These are phyloP conservation scores for Cyclanthera cordifolia DNA, from an alignment of 306 rosid species.

Conservation along the genomic window DNA sequence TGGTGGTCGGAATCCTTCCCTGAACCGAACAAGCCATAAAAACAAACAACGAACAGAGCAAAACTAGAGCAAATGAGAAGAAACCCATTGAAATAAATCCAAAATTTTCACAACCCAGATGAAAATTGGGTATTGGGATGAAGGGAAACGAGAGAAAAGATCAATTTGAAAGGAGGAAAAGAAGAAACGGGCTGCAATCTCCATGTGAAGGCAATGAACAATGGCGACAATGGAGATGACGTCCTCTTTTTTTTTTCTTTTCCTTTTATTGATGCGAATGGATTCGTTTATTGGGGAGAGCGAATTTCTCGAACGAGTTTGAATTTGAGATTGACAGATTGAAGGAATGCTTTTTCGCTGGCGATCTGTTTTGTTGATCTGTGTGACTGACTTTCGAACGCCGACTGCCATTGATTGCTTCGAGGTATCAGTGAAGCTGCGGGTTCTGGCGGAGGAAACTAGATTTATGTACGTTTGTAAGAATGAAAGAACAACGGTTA, in stretches of 20 bases:
- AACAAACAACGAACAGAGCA: conserved; percentile 15
- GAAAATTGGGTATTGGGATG: neutral
- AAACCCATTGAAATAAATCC: conserved; percentile 26
- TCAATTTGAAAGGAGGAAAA: neutral
- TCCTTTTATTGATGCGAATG: neutral
- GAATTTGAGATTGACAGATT: neutral
- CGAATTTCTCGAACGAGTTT: neutral
- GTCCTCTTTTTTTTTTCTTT: neutral
- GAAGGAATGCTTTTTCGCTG: neutral
- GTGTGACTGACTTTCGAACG: neutral
- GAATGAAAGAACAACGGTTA: too few species aligned
- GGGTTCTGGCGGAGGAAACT: too few species aligned
- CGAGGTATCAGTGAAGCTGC: too few species aligned
- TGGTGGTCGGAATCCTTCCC: conserved; percentile 39
- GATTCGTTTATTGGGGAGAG: neutral
- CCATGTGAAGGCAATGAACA: neutral
- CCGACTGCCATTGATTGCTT: neutral
- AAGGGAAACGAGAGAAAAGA: neutral
- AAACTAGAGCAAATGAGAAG: neutral
- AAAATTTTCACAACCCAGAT: neutral
- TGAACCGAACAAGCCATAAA: conserved; percentile 16
- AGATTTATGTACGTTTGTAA: too few species aligned
- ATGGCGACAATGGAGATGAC: neutral
- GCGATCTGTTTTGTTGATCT: neutral
- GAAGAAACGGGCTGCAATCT: neutral